Conservation (phyloP, 768 basidiomycete species). For the Phanerochaete carnosa region DNA sequence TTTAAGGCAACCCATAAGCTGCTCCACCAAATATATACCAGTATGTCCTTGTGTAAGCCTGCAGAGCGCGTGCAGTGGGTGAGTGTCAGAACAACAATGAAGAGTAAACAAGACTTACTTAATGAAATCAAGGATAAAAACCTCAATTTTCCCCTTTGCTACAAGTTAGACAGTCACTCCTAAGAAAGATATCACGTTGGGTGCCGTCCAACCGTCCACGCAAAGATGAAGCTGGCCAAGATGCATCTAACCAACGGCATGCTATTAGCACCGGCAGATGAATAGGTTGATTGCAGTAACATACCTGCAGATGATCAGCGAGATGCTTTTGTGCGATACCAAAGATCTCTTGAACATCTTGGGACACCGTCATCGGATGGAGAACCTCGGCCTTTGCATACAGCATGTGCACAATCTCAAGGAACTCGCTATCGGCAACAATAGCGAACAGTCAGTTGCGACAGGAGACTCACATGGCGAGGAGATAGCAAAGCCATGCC, state of each 20-base stretch:
- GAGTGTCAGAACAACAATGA: background rate
- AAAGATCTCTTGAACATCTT: constrained; percentile 14
- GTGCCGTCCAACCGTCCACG: background rate
- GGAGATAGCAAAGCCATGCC: constrained; percentile 7
- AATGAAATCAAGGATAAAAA: background rate
- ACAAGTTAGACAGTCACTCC: background rate
- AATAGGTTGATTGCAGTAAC: background rate
- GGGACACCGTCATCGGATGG: constrained; percentile 9
- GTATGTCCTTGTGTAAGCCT: background rate
- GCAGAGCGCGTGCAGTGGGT: background rate
- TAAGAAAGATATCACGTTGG: background rate
- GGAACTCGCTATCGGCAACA: constrained; percentile 12
- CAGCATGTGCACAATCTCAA: constrained; percentile 13
- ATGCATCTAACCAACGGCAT: background rate
- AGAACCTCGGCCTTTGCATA: constrained; percentile 15
- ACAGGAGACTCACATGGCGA: constrained; percentile 14
- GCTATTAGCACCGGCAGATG: background rate
- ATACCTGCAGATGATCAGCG: background rate
- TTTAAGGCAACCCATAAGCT: background rate
- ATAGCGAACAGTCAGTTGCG: constrained; percentile 17
- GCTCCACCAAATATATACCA: background rate
- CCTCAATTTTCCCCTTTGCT: background rate
- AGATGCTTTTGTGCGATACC: constrained; percentile 1
- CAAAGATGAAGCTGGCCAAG: background rate
- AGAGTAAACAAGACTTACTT: background rate